phyloP scores from a whole-genome alignment of 2,329 filamentous ascomycete genomes.

The Metarhizium humberi region DNA sequence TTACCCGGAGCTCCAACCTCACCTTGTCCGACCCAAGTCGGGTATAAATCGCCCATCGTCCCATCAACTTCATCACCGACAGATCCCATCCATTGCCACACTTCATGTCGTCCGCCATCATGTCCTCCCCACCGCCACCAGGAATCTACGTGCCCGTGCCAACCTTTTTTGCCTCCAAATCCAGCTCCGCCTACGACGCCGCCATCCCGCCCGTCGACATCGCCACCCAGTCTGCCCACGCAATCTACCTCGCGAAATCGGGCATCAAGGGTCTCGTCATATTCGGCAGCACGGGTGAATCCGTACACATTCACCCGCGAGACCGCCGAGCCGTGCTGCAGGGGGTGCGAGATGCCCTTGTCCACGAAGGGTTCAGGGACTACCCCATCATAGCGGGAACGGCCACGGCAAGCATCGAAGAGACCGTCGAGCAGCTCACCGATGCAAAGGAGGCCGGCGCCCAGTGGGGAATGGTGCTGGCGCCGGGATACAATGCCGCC shows the following conservation, averaged over 20 bases:
- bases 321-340: constrained; percentile 46
- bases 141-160: constrained; percentile 53
- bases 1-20: background rate
- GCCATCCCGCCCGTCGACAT: constrained; percentile 45
- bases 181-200: constrained; percentile 29
- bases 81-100: background rate
- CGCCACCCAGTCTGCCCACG: constrained; percentile 47
- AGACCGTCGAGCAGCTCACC: constrained; percentile 47
- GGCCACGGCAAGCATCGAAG: constrained; percentile 51
- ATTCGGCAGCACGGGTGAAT: constrained; percentile 56
- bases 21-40: background rate
- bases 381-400: constrained; percentile 55
- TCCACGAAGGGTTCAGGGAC: constrained; percentile 44
- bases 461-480: constrained; percentile 49
- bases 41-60: background rate
- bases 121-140: constrained; percentile 34
- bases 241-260: constrained; percentile 47
- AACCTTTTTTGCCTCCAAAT: constrained; percentile 49
- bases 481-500: constrained; percentile 50
- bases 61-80: background rate
- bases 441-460: constrained; percentile 48
- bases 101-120: background rate
- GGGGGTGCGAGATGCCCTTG: constrained; percentile 45
- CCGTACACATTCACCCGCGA: constrained; percentile 48
- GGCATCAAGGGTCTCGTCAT: constrained; percentile 54